Base-by-base conservation (phyloP, 1,284 basidiomycete species). In the Polyporus tsugae region DNA sequence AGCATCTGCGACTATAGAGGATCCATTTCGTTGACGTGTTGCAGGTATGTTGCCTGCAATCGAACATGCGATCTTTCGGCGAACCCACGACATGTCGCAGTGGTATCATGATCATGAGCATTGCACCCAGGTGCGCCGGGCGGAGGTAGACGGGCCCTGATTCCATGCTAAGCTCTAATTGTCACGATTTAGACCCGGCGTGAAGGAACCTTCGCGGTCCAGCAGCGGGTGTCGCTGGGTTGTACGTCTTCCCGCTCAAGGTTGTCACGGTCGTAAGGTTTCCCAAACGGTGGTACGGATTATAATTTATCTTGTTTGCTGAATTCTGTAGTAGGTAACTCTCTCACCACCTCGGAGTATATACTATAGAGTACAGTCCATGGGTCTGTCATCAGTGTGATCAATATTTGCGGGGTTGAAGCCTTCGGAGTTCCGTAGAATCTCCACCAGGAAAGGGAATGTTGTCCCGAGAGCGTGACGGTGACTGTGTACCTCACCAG, bases 401-500 rank as follows among this genome's bases (percentile, higher is more conserved):
- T 49, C 46, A 13, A 29, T 29, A 29, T 29, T 29, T 29, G 29
- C 4, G 22, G 22, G 10, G 46, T 10, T 49, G 46, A 11, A 19
- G 46, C 46, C 46, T 49, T 49, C 22, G 25, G 22, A 49, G 46
- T 49, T 49, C 25, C 46, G 46, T 49, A 49, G 46, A 49, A 25
- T 5, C 22, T 25, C 22, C n/a, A 11, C 46, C 46, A 11, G 11
- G 9, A 49, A 49, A 49, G 46, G 46, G 3, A 49, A 25, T 2
- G 22, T 11, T 10, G 46, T 25, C 46, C 46, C 22, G 5, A 25
- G 3, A 13, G 46, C 46, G 46, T 22, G 46, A 49, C 22, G 25
- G 46, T 49, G 22, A 49, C 46, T 22, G 46, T 49, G 46, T 25
- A 49, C 46, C 46, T 49, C 46, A 49, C 46, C 46, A 49, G 46